Evolutionary conservation across 768 basidiomycete species (phyloP), one percentile per base, ranked within the genome.

Genomic region (Leucocoprinus leucothites): DNA sequence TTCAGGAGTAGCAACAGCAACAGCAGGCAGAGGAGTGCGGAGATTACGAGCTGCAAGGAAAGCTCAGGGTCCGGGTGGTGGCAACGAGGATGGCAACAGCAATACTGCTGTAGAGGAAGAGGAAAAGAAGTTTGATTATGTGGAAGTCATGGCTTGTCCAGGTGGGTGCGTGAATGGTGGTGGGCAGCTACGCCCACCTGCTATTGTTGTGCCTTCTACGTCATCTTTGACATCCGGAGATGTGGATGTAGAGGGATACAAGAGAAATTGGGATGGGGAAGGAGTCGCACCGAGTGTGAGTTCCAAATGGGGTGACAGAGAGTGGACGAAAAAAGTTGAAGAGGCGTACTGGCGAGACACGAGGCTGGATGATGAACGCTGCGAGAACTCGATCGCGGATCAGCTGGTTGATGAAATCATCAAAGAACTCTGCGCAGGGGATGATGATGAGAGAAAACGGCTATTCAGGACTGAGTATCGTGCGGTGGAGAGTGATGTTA

Each of bases 121-220:
- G 38, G 77, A 79, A 50, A 72, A 68, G 57, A 74, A 77, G 41
- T 92, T 92, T 67, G 93, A 96, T 72, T 97, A 94, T 68, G 86
- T 96, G 38, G 94, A 97, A 66, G 94, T 99, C 59, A 98, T 99
- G 97, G 97, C 97, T 31, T 99, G 97, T 74, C 97, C 97, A 0
- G 86, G 89, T 0, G 97, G 97, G 16, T 98, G 97, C 68, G 92
- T 97, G 40, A 98, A 98, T 67, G 97, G 97, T 7, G 97, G 96
- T 19, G 97, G 97, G 4, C 97, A 98, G 74, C 69, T 88, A 51
- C 74, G 75, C 54, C 42, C 58, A 38, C 31, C 31, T 5, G 31
- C 31, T 31, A 5, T 31, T 31, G 21, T 43, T 31, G 21, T 43
- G 24, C 21, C 24, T 14, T 24, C 48, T 21, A 41, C 54, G 14